Evolutionary conservation across 2,329 filamentous ascomycete species (phyloP).

Genomic region (Colletotrichum graminicola): DNA sequence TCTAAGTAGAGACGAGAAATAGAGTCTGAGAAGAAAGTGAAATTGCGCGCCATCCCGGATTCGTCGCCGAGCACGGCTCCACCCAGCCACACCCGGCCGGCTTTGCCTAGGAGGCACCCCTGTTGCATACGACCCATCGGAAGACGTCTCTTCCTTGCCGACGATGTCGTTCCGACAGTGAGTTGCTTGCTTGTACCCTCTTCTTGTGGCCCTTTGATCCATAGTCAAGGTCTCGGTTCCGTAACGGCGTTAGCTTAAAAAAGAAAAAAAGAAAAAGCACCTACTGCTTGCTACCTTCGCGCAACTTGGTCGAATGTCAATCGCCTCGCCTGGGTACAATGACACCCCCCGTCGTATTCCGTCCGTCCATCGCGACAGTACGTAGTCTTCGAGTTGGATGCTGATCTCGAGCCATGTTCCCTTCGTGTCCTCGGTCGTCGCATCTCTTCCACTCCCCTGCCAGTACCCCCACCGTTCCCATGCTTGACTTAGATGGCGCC

Average conservation of each 20-base stretch:
- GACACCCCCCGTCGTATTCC: neutral
- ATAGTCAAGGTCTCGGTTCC: neutral
- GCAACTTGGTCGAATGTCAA: slow-evolving; percentile 19
- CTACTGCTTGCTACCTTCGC: slow-evolving; percentile 7
- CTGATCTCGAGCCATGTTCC: slow-evolving; percentile 36
- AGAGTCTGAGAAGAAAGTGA: slow-evolving; percentile 37
- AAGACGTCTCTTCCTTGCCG: neutral
- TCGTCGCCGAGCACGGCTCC: slow-evolving; percentile 31
- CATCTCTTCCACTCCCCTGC: slow-evolving; percentile 13
- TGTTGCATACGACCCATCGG: slow-evolving; percentile 12
- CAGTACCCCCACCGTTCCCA: slow-evolving; percentile 17
- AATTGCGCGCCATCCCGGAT: slow-evolving; percentile 30
- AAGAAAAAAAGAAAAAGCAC: neutral
- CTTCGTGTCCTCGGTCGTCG: slow-evolving; percentile 41
- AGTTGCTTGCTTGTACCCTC: neutral
- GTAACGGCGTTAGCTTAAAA: neutral
- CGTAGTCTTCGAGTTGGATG: slow-evolving; percentile 36
- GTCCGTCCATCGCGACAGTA: slow-evolving; percentile 13
- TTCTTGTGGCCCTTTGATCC: slow-evolving; percentile 1
- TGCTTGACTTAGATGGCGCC: slow-evolving; percentile 34
- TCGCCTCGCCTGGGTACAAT: slow-evolving; percentile 28
- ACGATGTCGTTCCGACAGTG: slow-evolving; percentile 16
- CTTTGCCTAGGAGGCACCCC: slow-evolving; percentile 19
- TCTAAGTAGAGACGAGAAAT: slow-evolving; percentile 27
- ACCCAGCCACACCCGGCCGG: slow-evolving; percentile 9